A percentile compares a stretch with the other conserved stretches of the same genome.
phyloP scores from a whole-genome alignment of 495 filamentous ascomycete genomes.

The Trichoderma virens region DNA sequence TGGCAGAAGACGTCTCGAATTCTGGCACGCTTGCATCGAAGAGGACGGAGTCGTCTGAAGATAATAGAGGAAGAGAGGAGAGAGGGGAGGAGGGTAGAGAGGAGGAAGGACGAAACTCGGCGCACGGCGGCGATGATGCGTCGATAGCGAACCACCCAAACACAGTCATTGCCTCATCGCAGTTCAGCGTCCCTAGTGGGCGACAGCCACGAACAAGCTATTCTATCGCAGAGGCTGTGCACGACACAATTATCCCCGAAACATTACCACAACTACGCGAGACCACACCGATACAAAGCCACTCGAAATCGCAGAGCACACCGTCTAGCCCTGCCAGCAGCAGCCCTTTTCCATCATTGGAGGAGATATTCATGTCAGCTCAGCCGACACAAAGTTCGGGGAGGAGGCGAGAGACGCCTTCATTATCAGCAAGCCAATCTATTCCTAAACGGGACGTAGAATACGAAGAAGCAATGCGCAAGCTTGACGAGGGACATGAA shows the following conservation, averaged over 20 bases:
- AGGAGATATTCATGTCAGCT: constrained; percentile 21
- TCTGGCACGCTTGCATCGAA: not conserved
- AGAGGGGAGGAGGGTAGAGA: not conserved
- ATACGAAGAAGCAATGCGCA: constrained; percentile 29
- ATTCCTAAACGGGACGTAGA: constrained; percentile 20
- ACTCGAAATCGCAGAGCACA: not conserved
- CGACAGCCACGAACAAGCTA: constrained; percentile 31
- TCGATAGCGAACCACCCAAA: constrained; percentile 11
- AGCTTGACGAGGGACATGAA: constrained; percentile 23
- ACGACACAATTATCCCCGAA: constrained; percentile 14
- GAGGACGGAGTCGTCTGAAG: not conserved
- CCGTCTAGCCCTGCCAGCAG: constrained; percentile 10
- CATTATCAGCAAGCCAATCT: constrained; percentile 13
- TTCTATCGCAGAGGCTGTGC: constrained; percentile 20
- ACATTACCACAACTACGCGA: not conserved
- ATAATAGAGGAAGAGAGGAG: not conserved
- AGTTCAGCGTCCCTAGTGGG: constrained; percentile 28
- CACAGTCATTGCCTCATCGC: constrained; percentile 21
- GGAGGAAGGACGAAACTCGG: not conserved
- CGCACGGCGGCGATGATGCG: not conserved
- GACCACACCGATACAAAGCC: not conserved
- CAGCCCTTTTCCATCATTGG: constrained; percentile 29
- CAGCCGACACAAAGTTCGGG: constrained; percentile 21
- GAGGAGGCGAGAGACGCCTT: constrained; percentile 16
- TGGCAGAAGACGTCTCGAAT: not conserved